Conservation (phyloP, 2,329 filamentous ascomycete genomes). For the Emergomyces africanus region DNA sequence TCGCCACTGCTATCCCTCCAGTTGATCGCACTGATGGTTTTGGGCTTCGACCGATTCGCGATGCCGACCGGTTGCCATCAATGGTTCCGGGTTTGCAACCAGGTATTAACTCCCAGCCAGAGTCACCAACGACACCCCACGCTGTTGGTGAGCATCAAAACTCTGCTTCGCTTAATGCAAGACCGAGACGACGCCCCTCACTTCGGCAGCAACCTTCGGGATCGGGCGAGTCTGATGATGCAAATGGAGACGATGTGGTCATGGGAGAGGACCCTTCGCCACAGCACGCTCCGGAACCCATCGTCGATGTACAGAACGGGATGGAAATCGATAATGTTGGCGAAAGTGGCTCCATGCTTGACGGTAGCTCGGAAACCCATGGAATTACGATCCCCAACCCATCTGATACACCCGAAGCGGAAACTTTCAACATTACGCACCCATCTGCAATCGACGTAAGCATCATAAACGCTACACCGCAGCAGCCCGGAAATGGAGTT, state of each 20-base stretch:
- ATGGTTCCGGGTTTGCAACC: constrained; percentile 60
- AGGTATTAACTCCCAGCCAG: constrained; percentile 72
- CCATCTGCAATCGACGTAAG: constrained; percentile 73
- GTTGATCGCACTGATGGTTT: constrained; percentile 62
- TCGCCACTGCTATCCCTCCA: constrained; percentile 52
- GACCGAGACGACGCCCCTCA: constrained; percentile 60
- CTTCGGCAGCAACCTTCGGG: constrained; percentile 80
- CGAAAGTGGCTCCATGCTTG: constrained; percentile 66
- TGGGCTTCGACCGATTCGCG: constrained; percentile 62
- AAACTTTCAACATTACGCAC: constrained; percentile 90
- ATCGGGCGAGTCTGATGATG: constrained; percentile 78
- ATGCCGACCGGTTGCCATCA: constrained; percentile 69
- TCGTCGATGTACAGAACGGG: constrained; percentile 64
- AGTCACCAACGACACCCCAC: constrained; percentile 76
- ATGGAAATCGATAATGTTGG: constrained; percentile 85
- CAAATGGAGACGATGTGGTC: constrained; percentile 68
- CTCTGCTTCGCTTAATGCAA: constrained; percentile 42
- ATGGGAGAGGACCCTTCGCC: constrained; percentile 52
- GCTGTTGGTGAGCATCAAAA: constrained; percentile 49
- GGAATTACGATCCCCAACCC: constrained; percentile 65
- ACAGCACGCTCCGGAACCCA: constrained; percentile 48
- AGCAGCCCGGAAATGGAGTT: constrained; percentile 53
- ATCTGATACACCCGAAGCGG: constrained; percentile 73
- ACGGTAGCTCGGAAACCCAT: constrained; percentile 55
- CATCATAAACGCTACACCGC: constrained; percentile 57